Evolutionary conservation across 2,329 filamentous ascomycete genomes (phyloP).

Genomic region (Penicillium decumbens): DNA sequence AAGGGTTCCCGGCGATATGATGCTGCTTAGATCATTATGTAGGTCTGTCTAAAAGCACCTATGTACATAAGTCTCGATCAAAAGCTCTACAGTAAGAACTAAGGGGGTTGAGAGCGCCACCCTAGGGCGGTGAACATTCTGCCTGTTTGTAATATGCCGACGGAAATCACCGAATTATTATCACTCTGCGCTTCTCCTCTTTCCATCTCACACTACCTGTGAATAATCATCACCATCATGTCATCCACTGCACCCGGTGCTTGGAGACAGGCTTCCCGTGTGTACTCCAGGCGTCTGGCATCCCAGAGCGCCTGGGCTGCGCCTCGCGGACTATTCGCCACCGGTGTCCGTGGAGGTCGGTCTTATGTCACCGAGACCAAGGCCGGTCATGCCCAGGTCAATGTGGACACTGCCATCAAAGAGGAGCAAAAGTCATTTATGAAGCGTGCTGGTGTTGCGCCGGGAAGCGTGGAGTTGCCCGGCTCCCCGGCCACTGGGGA

Average conservation of each 20-base stretch:
- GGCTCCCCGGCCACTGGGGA: constrained; percentile 56
- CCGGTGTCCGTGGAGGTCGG: constrained; percentile 40
- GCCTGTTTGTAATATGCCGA: too few species aligned
- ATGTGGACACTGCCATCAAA: constrained; percentile 76
- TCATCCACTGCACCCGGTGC: constrained; percentile 62
- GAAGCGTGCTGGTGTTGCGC: constrained; percentile 52
- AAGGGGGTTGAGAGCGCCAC: too few species aligned
- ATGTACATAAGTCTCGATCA: background rate
- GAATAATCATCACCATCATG: constrained; percentile 46
- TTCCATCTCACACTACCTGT: constrained; percentile 23
- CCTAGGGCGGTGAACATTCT: too few species aligned
- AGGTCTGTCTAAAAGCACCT: background rate
- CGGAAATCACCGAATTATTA: constrained; percentile 5
- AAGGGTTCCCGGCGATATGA: background rate
- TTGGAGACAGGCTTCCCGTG: constrained; percentile 68
- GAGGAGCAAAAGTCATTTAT: constrained; percentile 78
- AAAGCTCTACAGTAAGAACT: too few species aligned
- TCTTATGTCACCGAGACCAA: constrained; percentile 81
- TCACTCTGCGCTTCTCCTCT: constrained; percentile 11
- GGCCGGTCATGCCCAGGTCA: constrained; percentile 65
- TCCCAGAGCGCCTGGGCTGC: constrained; percentile 39
- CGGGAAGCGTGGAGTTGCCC: constrained; percentile 57
- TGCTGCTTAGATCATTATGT: background rate
- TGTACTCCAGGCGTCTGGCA: constrained; percentile 50
- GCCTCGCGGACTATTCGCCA: constrained; percentile 40